Conservation (phyloP, 192 early-diverging fungal species). For the Neocallimastix lanati region DNA sequence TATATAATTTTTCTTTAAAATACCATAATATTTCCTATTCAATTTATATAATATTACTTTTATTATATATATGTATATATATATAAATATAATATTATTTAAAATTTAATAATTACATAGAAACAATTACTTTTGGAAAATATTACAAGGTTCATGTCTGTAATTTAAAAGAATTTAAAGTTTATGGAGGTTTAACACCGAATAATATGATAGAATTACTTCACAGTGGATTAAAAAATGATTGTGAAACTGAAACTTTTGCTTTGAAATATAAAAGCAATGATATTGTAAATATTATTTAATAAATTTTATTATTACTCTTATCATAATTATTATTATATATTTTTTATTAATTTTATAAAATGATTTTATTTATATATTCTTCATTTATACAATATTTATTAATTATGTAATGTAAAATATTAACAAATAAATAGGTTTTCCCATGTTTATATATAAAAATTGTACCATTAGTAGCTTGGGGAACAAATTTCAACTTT, state of each 20-base stretch:
- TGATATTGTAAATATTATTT: constrained; percentile 31
- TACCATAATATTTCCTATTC: too few species aligned
- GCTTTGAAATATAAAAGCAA: constrained; percentile 54
- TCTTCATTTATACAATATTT: too few species aligned
- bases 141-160: constrained; percentile 83
- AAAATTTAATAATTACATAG: constrained; percentile 10
- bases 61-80: background rate
- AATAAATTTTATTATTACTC: background rate
- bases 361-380: too few species aligned
- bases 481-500: constrained; percentile 88
- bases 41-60: too few species aligned
- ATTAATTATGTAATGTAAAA: too few species aligned
- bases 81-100: background rate
- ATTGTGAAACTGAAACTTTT: constrained; percentile 71
- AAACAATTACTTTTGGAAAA: constrained; percentile 88
- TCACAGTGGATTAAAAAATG: constrained; percentile 31
- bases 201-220: constrained; percentile 79
- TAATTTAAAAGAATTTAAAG: constrained; percentile 92
- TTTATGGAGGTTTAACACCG: constrained; percentile 66
- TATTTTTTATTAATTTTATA: too few species aligned
- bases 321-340: too few species aligned
- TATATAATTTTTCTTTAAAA: too few species aligned
- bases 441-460: constrained; percentile 86
- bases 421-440: constrained; percentile 12
- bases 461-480: constrained; percentile 76